Base-by-base conservation (phyloP, 345 rosid genomes). In the Ceriops zippeliana region DNA sequence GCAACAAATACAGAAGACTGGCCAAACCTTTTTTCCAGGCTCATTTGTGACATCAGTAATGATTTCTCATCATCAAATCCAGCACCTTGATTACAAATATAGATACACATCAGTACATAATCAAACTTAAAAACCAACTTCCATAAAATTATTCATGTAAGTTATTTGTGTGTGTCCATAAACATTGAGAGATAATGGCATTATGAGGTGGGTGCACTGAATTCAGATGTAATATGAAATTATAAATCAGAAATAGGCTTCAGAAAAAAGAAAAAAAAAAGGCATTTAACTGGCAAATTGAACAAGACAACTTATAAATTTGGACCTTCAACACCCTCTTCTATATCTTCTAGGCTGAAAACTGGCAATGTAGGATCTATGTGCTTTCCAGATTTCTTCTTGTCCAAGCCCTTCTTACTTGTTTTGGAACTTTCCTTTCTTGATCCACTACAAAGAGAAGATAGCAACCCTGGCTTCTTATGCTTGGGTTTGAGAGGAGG, bases 1-100 rank as follows among this genome's bases (percentile, higher is more conserved):
- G 93, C 98, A 82, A 93, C 93, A 75, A 93, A 90, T 73, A 89
- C 97, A 65, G 91, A 84, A 73, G 98, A 93, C 61, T 89, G 97
- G 54, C 97, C 96, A 73, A 93, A 93, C 42, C 97, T 88, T 73
- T 90, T 85, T 82, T 90, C 98, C 74, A 93, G 83, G 81, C 89
- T 89, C 97, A 83, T 89, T 84, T 93, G 97, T 0, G 98, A 90
- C 98, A 93, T 90, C 52, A 90, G 78, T 22, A 90, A 79, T 20
- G 98, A 83, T 81, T 93, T 93, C 76, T 93, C 98, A 79, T 90
- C 98, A 80, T 90, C 98, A 83, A 93, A 90, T 58, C 97, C 98
- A 74, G 90, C 88, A 82, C 98, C 98, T 92, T 68, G 58, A 69
- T 70, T 26, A 47, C 53, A 69, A 53, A 72, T 61, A 62, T 31